Conservation (phyloP, 2,329 filamentous ascomycete genomes). For the Botryotinia convoluta region DNA sequence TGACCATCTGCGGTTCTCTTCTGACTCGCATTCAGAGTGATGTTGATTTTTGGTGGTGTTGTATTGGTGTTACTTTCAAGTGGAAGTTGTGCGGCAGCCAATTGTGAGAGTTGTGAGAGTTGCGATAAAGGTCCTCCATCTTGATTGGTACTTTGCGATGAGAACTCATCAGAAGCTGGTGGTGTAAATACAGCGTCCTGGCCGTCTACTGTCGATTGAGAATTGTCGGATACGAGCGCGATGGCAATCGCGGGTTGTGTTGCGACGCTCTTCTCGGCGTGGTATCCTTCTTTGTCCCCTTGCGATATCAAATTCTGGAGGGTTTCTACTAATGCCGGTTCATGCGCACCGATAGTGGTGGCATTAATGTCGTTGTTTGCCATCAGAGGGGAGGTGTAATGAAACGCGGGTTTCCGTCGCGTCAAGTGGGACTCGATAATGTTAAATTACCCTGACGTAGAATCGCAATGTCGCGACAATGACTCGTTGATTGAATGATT, state of each 20-base stretch:
- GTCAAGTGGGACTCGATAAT: constrained; percentile 23
- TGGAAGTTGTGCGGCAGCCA: constrained; percentile 52
- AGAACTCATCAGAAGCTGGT: constrained; percentile 39
- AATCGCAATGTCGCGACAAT: constrained; percentile 21
- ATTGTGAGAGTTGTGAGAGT: constrained; percentile 54
- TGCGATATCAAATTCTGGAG: constrained; percentile 15
- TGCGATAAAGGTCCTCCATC: constrained; percentile 51
- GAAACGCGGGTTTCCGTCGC: constrained; percentile 31
- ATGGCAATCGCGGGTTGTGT: constrained; percentile 14
- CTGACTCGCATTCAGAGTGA: constrained; percentile 44
- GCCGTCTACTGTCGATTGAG: constrained; percentile 45
- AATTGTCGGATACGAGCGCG: constrained; percentile 42
- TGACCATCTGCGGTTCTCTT: constrained; percentile 78
- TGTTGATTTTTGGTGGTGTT: constrained; percentile 27
- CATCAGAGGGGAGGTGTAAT: constrained; percentile 24
- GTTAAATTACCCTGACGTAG: constrained; percentile 25
- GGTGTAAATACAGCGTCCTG: constrained; percentile 43
- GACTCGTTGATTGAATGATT: constrained; percentile 24
- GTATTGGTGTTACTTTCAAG: constrained; percentile 25
- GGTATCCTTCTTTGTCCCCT: background rate
- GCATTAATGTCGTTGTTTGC: constrained; percentile 29
- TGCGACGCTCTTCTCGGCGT: background rate
- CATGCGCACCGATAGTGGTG: constrained; percentile 22
- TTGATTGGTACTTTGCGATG: constrained; percentile 43
- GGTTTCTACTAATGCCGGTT: background rate